Percentiles rank a stretch among this genome's conserved stretches.
Evolutionary conservation across 1,139 yeast genomes (phyloP).

Genomic region (Candida sojae): DNA sequence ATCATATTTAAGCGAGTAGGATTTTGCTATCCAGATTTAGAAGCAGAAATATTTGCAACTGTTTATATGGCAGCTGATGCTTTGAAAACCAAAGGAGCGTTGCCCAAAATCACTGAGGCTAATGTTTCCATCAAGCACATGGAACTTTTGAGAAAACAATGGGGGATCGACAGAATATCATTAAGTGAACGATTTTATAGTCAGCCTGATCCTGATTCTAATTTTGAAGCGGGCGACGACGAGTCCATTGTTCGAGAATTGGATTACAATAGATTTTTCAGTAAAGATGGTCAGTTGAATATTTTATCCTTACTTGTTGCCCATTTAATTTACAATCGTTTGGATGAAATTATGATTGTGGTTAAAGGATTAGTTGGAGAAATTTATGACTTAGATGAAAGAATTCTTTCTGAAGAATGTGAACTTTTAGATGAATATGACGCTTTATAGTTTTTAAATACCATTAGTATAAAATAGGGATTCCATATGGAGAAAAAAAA

Average conservation of each 20-base stretch:
- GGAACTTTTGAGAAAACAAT: slow-evolving; percentile 28
- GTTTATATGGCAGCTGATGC: slow-evolving; percentile 37
- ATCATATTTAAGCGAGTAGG: slow-evolving; percentile 31
- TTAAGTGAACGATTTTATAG: slow-evolving; percentile 30
- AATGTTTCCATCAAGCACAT: slow-evolving; percentile 34
- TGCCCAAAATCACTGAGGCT: slow-evolving; percentile 38
- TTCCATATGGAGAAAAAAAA: no score
- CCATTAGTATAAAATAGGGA: no score
- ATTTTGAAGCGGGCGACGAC: slow-evolving; percentile 9
- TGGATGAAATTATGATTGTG: slow-evolving; percentile 33
- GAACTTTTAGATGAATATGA: slow-evolving; percentile 2
- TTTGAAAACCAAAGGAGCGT: slow-evolving; percentile 24
- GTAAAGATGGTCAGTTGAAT: slow-evolving; percentile 35
- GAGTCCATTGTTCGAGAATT: slow-evolving; percentile 20
- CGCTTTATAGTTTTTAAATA: not conserved
- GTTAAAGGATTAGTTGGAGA: slow-evolving; percentile 42
- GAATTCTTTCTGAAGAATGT: slow-evolving; percentile 9
- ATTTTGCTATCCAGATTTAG: slow-evolving; percentile 31
- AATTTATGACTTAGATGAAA: slow-evolving; percentile 25
- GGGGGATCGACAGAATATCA: slow-evolving; percentile 29
- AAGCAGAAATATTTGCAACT: slow-evolving; percentile 33
- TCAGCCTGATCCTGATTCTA: slow-evolving; percentile 1
- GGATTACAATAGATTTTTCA: slow-evolving; percentile 29
- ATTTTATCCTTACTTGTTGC: slow-evolving; percentile 31
- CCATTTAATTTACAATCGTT: slow-evolving; percentile 33